Percentiles rank a stretch among this genome's conserved stretches.
phyloP scores from a whole-genome alignment of 2,329 filamentous ascomycete genomes.

The Aspergillus fischeri region DNA sequence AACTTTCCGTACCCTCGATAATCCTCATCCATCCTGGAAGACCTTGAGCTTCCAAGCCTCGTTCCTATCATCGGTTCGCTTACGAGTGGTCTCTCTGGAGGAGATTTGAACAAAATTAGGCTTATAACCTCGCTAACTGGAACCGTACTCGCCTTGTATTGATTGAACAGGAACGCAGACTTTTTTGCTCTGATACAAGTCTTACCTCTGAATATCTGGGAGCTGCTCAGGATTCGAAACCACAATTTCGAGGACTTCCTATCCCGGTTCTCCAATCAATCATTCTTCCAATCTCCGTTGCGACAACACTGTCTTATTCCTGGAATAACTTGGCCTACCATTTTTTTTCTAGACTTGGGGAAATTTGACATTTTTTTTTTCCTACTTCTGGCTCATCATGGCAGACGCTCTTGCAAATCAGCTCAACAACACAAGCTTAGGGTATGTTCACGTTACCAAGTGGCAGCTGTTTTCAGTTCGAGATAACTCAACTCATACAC shows the following conservation, averaged over 20 bases:
- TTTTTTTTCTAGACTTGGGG: neutral
- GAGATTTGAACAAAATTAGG: neutral
- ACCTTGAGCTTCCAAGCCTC: neutral
- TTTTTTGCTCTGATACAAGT: neutral
- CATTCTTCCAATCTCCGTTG: neutral
- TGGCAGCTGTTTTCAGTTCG: slow-evolving; percentile 2
- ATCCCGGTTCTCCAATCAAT: neutral
- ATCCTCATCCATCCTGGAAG: neutral
- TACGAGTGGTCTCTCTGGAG: neutral
- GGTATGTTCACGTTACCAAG: slow-evolving; percentile 25
- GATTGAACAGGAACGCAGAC: neutral
- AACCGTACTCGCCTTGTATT: neutral
- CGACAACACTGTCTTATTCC: neutral
- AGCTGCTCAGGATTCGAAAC: neutral
- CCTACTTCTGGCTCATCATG: slow-evolving; percentile 30
- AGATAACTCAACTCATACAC: slow-evolving; percentile 12
- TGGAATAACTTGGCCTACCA: neutral
- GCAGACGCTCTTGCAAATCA: slow-evolving; percentile 43
- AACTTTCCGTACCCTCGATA: neutral
- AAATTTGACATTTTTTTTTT: slow-evolving; percentile 1
- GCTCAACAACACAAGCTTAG: slow-evolving; percentile 42
- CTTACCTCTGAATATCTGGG: neutral
- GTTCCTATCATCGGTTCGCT: neutral
- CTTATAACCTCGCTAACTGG: neutral
- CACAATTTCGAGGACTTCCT: neutral